Percentiles rank a stretch among this genome's conserved stretches.
Evolutionary conservation across 1,284 basidiomycete species (phyloP).

Genomic region (Coniferiporia weirii): DNA sequence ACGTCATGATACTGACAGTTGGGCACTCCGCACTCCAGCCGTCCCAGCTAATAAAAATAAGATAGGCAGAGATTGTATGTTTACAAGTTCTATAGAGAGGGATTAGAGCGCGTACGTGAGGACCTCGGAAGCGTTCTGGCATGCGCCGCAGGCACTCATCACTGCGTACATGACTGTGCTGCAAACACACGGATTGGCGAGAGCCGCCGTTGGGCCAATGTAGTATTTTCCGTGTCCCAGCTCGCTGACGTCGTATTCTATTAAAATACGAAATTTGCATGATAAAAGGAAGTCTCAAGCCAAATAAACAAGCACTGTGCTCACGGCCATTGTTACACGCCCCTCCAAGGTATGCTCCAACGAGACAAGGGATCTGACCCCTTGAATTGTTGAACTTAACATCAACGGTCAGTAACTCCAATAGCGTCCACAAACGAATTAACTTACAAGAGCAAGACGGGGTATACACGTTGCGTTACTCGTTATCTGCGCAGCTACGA

Average conservation of each 20-base stretch:
- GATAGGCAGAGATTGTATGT: background rate
- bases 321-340: conserved; percentile 19
- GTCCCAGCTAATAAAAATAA: conserved; percentile 3
- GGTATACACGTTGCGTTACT: conserved; percentile 17
- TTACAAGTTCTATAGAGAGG: background rate
- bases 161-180: conserved; percentile 20
- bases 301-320: background rate
- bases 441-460: background rate
- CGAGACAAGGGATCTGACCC: conserved; percentile 30
- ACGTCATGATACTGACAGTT: conserved; percentile 5
- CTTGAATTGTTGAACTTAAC: conserved; percentile 29
- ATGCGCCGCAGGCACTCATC: conserved; percentile 19
- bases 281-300: background rate
- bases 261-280: background rate
- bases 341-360: conserved; percentile 19
- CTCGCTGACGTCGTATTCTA: conserved; percentile 18
- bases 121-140: conserved; percentile 17
- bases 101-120: conserved; percentile 7
- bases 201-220: conserved; percentile 14
- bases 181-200: conserved; percentile 18
- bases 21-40: conserved; percentile 10
- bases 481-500: conserved; percentile 13
- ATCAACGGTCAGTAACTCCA: background rate
- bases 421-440: background rate
- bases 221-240: conserved; percentile 14